Percentiles rank a stretch among this genome's conserved stretches.
phyloP scores from a whole-genome alignment of 75 land plant genomes.

The Cryptomeria japonica region DNA sequence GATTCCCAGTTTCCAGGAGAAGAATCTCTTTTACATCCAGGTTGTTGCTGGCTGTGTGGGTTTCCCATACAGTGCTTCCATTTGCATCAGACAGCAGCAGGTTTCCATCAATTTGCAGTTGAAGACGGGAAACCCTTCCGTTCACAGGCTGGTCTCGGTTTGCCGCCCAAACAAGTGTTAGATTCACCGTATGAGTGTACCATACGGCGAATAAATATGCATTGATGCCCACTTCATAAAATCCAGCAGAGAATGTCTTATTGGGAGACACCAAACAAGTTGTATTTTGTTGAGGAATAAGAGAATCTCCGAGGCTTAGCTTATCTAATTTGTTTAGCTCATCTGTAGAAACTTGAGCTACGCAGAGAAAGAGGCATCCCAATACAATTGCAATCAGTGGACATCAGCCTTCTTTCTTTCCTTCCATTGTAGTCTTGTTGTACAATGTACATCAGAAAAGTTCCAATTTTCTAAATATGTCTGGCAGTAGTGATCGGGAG shows the following conservation, averaged over 20 bases:
- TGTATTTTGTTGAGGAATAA: not conserved
- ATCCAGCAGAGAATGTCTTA: not conserved
- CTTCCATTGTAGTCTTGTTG: too few relatives aligned
- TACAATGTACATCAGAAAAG: too few relatives aligned
- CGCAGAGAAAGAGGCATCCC: too few relatives aligned
- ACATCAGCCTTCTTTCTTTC: too few relatives aligned
- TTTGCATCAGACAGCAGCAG: constrained; percentile 1
- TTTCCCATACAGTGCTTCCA: constrained; percentile 14
- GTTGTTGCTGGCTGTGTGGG: constrained; percentile 2
- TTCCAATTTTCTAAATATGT: too few relatives aligned
- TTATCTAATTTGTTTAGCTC: too few relatives aligned
- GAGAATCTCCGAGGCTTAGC: too few relatives aligned
- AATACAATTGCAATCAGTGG: too few relatives aligned
- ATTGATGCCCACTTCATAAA: not conserved
- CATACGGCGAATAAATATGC: not conserved
- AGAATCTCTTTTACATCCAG: not conserved
- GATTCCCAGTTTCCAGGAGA: constrained; percentile 19
- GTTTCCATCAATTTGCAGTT: not conserved
- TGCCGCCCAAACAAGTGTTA: not conserved
- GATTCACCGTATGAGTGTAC: not conserved
- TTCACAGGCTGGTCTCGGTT: not conserved
- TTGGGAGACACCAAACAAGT: not conserved
- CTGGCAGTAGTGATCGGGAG: too few relatives aligned
- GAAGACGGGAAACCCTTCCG: not conserved
- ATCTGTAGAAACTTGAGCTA: too few relatives aligned